Base-by-base conservation (phyloP, 169 alveolate genomes). In the Cyclospora cayetanensis region DNA sequence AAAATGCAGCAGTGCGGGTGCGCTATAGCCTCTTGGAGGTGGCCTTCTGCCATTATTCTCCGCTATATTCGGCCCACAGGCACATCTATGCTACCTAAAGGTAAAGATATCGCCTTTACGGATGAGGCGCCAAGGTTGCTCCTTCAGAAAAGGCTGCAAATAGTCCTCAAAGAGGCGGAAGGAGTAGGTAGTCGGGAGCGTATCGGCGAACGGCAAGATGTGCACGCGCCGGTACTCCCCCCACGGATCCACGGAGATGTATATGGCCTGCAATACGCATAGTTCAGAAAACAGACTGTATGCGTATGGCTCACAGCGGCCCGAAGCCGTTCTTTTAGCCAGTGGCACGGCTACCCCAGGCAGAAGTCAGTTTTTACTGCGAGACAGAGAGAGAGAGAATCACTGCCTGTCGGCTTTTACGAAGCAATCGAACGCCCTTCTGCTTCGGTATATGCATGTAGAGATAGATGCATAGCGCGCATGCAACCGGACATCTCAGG, bases 201-300 rank as follows among this genome's bases (percentile, higher is more conserved):
- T 94, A 41, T 95, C 97, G 34, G 91, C 63, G 72, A 94, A 88
- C 0, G 97, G 97, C 29, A 94, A 86, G 80, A 95, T 93, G 53
- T 94, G 86, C 18, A 95, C 95, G 7, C 92, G 70, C 37, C 82
- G 43, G 83, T 87, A 95, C 70, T 91, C 96, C 12, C 95, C 96
- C 85, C 68, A 92, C 3, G 97, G 96, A 66, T 95, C 97, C 90
- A 94, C 72, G 1, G 93, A 93, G n/a, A 95, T 52, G 79, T 93
- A 94, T 12, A 95, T 83, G 1, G 93, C 95, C 97, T 95, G 63
- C 74, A 42, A 11, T 18, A 50, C n/a, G n/a, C n/a, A n/a, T n/a
- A n/a, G n/a, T n/a, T n/a, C n/a, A n/a, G n/a, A n/a, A n/a, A n/a
- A n/a, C n/a, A n/a, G n/a, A n/a, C n/a, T n/a, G n/a, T n/a, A n/a